A percentile compares a stretch with the other conserved stretches of the same genome.
phyloP scores from a whole-genome alignment of 2,329 filamentous ascomycete species.

The Ophiosphaerella korrae region DNA sequence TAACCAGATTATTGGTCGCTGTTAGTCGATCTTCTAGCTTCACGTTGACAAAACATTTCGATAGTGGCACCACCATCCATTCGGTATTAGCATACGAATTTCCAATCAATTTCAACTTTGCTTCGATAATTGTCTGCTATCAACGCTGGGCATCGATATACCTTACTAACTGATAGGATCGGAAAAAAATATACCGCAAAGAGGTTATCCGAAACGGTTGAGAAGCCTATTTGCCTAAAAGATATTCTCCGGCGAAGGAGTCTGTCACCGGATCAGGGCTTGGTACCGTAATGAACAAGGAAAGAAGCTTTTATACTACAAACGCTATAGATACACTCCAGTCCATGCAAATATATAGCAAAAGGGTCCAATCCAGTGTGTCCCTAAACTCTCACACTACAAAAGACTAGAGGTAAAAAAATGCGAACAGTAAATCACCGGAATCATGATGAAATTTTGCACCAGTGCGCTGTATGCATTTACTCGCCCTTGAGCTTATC shows the following conservation, averaged over 20 bases:
- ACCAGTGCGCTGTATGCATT: not conserved
- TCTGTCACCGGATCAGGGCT: too few species aligned
- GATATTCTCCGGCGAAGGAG: too few species aligned
- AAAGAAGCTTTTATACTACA: constrained; percentile 35
- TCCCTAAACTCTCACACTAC: not conserved
- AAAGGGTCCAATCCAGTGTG: constrained; percentile 18
- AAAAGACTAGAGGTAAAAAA: not conserved
- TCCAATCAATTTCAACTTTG: too few species aligned
- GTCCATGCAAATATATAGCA: constrained; percentile 35
- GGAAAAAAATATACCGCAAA: constrained; percentile 2
- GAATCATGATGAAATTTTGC: constrained; percentile 1
- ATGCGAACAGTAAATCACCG: constrained; percentile 2
- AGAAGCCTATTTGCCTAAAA: not conserved
- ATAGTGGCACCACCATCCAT: too few species aligned
- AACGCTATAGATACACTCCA: constrained; percentile 37
- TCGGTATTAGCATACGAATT: too few species aligned
- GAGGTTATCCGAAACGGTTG: constrained; percentile 1
- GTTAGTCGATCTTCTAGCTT: too few species aligned
- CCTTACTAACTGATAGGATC: not conserved
- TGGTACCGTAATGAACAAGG: constrained; percentile 2
- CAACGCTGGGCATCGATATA: not conserved
- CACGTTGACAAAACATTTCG: too few species aligned
- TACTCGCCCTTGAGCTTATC: constrained; percentile 70
- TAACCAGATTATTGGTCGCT: not conserved
- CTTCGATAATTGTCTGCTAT: too few species aligned